A percentile compares a stretch with the other conserved stretches of the same genome.
Evolutionary conservation across 2,329 filamentous ascomycete species (phyloP).

Genomic region (Thermothelomyces thermophilus): DNA sequence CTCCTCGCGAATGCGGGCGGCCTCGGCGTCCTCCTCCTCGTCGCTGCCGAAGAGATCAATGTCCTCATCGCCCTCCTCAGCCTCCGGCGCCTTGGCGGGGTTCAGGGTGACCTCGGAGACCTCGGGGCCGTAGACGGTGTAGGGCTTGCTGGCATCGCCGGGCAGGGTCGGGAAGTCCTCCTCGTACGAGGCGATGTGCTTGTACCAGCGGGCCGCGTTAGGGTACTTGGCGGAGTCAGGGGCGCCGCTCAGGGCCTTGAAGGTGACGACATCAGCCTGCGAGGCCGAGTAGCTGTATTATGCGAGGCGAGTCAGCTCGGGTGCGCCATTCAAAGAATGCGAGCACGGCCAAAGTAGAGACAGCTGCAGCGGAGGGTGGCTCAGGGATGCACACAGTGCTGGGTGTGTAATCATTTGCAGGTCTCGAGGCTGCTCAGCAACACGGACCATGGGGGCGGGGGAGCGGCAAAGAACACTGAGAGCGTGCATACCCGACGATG

Average conservation of each 20-base stretch:
- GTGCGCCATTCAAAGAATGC: not conserved
- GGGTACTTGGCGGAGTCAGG: conserved; percentile 85
- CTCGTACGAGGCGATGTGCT: conserved; percentile 92
- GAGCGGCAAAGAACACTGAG: not conserved
- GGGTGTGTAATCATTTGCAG: conserved; percentile 59
- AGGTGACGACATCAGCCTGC: conserved; percentile 93
- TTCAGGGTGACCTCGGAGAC: conserved; percentile 69
- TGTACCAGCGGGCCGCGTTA: conserved; percentile 95
- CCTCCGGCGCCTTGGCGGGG: conserved; percentile 74
- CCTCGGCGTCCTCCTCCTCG: conserved; percentile 90
- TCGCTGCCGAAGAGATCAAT: conserved; percentile 92
- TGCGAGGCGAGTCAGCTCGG: conserved; percentile 4
- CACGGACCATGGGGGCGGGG: conserved; percentile 81
- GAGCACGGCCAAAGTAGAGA: too few relatives aligned
- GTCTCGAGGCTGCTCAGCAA: conserved; percentile 81
- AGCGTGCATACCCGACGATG: conserved; percentile 23
- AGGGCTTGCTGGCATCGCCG: conserved; percentile 83
- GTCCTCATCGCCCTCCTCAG: conserved; percentile 69
- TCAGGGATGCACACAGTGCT: conserved; percentile 64
- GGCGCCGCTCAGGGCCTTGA: conserved; percentile 74
- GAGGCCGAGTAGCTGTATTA: conserved; percentile 54
- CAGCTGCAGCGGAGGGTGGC: not conserved
- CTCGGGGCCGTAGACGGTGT: conserved; percentile 88
- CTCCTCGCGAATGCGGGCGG: conserved; percentile 75
- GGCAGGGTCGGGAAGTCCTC: conserved; percentile 85